Base-by-base conservation (phyloP, 352 stramenopile species). In the Phytophthora pluvialis region DNA sequence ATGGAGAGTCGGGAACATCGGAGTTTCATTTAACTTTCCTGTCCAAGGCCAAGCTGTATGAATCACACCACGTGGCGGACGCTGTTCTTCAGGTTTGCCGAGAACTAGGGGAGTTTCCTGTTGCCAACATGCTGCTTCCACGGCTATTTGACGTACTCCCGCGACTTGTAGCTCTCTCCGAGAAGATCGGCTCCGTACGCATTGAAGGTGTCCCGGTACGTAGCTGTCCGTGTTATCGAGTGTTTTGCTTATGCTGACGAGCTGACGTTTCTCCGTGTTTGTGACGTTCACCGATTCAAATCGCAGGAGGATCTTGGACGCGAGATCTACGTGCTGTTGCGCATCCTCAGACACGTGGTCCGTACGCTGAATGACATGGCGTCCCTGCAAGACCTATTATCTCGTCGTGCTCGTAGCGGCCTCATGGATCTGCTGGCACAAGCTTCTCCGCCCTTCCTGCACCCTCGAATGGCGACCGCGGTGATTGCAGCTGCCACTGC, bases 151-250 rank as follows among this genome's bases (percentile, higher is more conserved):
- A 89, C 4, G 70, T 88, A 1, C 62, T 93, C 21, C 81, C 85
- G 5, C 61, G 63, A 9, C 71, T 93, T 10, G 56, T 93, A 1
- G 49, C 64, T 18, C 61, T 91, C 6, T 75, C 82, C 0, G 85
- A 93, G 67, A 75, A 75, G n/a, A 86, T 91, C 15, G 85, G 81
- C 8, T 80, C 82, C 0, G 72, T 82, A 3, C 72, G 77, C 11
- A 77, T 91, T 45, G 85, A 91, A 51, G 85, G 85, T 9, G 78
- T 91, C 26, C 85, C 85, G 61, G 81, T 93, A 73, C 43, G 81
- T 78, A 7, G 0, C 1, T 49, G 9, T 28, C 10, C 38, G 33
- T 8, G n/a, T 18, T 18, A 21, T 56, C 5, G 1, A 8, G 5
- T 25, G 26, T 60, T 13, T 32, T 56, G 38, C 18, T 29, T 59